Evolutionary conservation across 768 basidiomycete species (phyloP).

Genomic region (Boletales sp.): DNA sequence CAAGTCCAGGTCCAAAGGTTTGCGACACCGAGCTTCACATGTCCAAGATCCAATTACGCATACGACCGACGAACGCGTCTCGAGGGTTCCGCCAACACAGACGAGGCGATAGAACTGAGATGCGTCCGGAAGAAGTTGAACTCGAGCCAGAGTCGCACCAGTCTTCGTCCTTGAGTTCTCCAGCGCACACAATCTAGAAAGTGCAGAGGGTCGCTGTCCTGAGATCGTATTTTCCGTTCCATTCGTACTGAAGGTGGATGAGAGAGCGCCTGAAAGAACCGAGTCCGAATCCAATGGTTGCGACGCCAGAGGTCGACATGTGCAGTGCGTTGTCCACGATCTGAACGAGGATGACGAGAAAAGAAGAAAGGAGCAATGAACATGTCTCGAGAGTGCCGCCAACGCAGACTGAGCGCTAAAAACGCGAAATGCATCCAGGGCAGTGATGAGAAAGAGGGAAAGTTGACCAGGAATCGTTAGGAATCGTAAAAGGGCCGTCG

Average conservation of each 20-base stretch:
- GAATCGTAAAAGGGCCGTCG: background rate
- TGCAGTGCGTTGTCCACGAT: too few relatives aligned
- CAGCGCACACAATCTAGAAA: too few relatives aligned
- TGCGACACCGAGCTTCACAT: too few relatives aligned
- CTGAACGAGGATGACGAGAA: background rate
- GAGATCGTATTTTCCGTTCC: too few relatives aligned
- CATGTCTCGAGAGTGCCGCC: slow-evolving; percentile 5
- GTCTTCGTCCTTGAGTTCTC: too few relatives aligned
- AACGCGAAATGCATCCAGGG: slow-evolving; percentile 2
- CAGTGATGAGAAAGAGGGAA: background rate
- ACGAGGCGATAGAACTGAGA: slow-evolving; percentile 4
- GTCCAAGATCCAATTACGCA: background rate
- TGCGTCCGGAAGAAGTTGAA: background rate
- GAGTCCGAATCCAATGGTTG: too few relatives aligned
- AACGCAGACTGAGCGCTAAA: slow-evolving; percentile 2
- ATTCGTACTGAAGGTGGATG: too few relatives aligned
- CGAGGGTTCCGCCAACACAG: slow-evolving; percentile 5
- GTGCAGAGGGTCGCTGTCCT: too few relatives aligned
- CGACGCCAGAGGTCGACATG: too few relatives aligned
- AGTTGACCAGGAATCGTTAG: background rate
- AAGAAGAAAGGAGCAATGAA: background rate
- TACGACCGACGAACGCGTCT: slow-evolving; percentile 1
- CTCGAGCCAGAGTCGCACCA: too few relatives aligned
- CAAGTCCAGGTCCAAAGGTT: too few relatives aligned
- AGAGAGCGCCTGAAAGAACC: too few relatives aligned